Base-by-base conservation (phyloP, 768 basidiomycete genomes). In the Tulasnella sp. region DNA sequence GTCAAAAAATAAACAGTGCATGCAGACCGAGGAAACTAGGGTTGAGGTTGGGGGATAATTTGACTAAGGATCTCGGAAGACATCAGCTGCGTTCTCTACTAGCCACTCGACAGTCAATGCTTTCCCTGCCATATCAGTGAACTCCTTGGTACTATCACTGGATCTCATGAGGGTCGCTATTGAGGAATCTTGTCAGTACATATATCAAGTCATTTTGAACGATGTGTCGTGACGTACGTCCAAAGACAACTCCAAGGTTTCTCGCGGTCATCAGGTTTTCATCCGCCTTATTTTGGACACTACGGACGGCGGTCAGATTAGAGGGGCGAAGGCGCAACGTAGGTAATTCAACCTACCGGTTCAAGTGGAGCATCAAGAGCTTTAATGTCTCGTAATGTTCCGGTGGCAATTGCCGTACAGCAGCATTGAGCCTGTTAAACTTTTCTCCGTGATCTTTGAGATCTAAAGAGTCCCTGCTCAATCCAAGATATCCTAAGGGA, bases 91-190 rank as follows among this genome's bases (percentile, higher is more conserved):
- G 61, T 93, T 83, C 62, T 96, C 91, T 54, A 98, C 79, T 57
- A 96, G 76, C 84, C 91, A 95, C 65, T 95, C 90, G 45, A 99
- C 73, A 59, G 83, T 78, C 53, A 91, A 74, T 5, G 93, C 88
- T 66, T 93, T 96, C 47, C 89, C 88, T 6, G 88, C 92, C 87
- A 98, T 98, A 65, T 99, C 93, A 60, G 80, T 83, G 68, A 96
- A 96, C 68, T 98, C 95, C 15, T 86, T 78, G 24, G 74, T 73
- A 3, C 83, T 79, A 62, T 92, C 83, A 29, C 77, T 75, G 6
- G 93, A 92, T 59, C 86, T 78, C 81, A 96, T 87, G 16, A 99
- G 71, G 0, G 93, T 98, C 9, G 93, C 92, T 98, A 58, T 2
- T 42, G 22, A 22, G 24, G 62, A 47, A 48, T 12, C 58, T n/a